These are phyloP conservation scores for Excoecaria cochinchinensis DNA, from an alignment of 345 rosid species.

Conservation along the genomic window DNA sequence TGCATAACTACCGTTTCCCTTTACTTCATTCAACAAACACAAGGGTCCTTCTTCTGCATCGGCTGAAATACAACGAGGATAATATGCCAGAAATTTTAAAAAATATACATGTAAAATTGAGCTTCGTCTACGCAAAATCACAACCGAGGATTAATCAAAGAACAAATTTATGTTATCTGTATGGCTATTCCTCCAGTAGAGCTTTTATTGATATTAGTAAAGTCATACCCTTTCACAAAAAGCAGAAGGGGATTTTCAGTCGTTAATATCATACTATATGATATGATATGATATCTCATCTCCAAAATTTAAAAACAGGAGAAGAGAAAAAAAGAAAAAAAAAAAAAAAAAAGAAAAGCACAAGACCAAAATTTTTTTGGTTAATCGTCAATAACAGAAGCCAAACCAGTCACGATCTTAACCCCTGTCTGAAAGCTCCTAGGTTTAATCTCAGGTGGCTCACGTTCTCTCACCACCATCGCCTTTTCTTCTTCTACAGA, in stretches of 20 bases:
- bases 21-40: neutral
- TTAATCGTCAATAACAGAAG: conserved; percentile 45
- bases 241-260: conserved; percentile 37
- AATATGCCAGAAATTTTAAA: no score
- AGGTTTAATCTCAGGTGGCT: conserved; percentile 47
- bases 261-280: conserved; percentile 14
- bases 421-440: conserved; percentile 41
- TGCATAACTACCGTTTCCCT: conserved; percentile 10
- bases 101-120: no score
- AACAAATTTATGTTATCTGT: neutral
- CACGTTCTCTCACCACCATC: conserved; percentile 32
- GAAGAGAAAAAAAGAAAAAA: neutral
- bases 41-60: neutral
- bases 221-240: conserved; percentile 51
- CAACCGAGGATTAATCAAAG: neutral
- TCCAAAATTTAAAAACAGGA: conserved; percentile 1
- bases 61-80: neutral
- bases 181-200: conserved; percentile 8
- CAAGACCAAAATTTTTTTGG: conserved; percentile 22
- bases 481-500: conserved; percentile 28
- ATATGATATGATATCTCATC: conserved; percentile 14
- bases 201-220: conserved; percentile 35
- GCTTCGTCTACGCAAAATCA: neutral
- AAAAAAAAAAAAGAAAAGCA: neutral
- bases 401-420: conserved; percentile 54